Conservation (phyloP, 1,284 basidiomycete genomes). For the Apiotrichum gamsii region DNA sequence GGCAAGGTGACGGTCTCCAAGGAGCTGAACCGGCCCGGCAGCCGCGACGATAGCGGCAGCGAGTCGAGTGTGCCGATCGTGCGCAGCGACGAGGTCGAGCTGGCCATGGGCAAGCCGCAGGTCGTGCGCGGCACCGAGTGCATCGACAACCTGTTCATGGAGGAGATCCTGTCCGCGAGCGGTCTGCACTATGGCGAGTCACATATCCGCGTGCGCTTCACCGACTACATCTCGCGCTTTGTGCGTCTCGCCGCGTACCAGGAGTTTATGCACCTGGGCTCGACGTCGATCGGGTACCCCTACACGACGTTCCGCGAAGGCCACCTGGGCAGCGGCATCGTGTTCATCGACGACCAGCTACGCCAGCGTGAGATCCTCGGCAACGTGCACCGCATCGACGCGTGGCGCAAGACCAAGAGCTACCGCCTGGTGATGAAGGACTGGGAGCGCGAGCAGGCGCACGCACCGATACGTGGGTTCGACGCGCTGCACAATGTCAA, state of each 20-base stretch:
- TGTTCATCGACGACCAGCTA: slow-evolving; percentile 60
- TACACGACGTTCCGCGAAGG: slow-evolving; percentile 40
- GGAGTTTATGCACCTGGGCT: slow-evolving; percentile 64
- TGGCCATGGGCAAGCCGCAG: slow-evolving; percentile 15
- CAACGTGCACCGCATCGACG: slow-evolving; percentile 71
- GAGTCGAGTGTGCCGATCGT: neutral
- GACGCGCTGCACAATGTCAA: slow-evolving; percentile 68
- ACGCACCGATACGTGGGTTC: slow-evolving; percentile 56
- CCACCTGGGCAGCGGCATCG: slow-evolving; percentile 60
- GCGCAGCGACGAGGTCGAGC: slow-evolving; percentile 2
- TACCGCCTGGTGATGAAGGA: slow-evolving; percentile 61
- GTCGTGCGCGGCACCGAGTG: slow-evolving; percentile 56
- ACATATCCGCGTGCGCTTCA: slow-evolving; percentile 67
- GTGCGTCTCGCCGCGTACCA: slow-evolving; percentile 68
- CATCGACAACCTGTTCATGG: slow-evolving; percentile 78
- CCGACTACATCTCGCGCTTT: slow-evolving; percentile 69
- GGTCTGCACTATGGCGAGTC: slow-evolving; percentile 69
- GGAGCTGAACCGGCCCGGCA: slow-evolving; percentile 20
- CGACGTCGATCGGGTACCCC: slow-evolving; percentile 61
- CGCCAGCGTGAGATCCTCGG: slow-evolving; percentile 58
- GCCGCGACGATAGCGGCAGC: neutral
- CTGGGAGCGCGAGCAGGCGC: slow-evolving; percentile 51
- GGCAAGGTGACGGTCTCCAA: slow-evolving; percentile 79
- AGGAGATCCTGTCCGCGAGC: slow-evolving; percentile 74
- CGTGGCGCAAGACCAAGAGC: slow-evolving; percentile 63